Evolutionary conservation across 495 filamentous ascomycete species (phyloP), one percentile per base, ranked within the genome.

Genomic region (Penicillium angulare): DNA sequence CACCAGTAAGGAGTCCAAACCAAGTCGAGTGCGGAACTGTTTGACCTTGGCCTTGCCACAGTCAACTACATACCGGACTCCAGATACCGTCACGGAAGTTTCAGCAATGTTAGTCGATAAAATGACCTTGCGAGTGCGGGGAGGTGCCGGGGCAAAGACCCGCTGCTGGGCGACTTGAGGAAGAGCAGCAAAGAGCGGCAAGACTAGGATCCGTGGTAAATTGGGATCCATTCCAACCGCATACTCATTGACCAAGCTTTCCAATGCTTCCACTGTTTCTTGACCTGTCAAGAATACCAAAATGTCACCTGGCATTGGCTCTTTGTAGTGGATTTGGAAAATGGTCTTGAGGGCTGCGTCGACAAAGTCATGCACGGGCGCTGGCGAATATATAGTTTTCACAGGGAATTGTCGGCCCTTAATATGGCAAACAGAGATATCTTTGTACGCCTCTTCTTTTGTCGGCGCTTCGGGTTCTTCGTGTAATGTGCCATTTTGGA

Each of bases 31-130:
- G 2, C 91, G 85, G 71, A 92, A 97, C 51, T 96, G 87, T 65
- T 96, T 97, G 43, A 92, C 82, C 63, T 97, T 99, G 3, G 86
- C 87, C 60, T 96, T 96, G 20, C 95, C 95, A 59, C 88, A 87
- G 63, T 99, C 95, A 23, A 99, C 76, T 23, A 99, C 95, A 59
- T 82, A 89, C 2, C 90, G 82, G 3, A 99, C 90, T 2, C 95
- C 95, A 7, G 92, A 85, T 0, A 99, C 91, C 0, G 95, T 99
- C 46, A 99, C 86, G 1, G 95, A 99, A 0, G 95, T 97, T 61
- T 99, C 95, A 18, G 95, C 95, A 55, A 99, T 97, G 66, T 99
- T 99, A 12, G 95, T 99, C 0, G 91, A 82, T 3, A 99, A 77
- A 9, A 99, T 89, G 7, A 99, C 70, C 59, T 97, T 99, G 32